Evolutionary conservation across 495 filamentous ascomycete species (phyloP).

Genomic region (Xanthoparmelia taractica): DNA sequence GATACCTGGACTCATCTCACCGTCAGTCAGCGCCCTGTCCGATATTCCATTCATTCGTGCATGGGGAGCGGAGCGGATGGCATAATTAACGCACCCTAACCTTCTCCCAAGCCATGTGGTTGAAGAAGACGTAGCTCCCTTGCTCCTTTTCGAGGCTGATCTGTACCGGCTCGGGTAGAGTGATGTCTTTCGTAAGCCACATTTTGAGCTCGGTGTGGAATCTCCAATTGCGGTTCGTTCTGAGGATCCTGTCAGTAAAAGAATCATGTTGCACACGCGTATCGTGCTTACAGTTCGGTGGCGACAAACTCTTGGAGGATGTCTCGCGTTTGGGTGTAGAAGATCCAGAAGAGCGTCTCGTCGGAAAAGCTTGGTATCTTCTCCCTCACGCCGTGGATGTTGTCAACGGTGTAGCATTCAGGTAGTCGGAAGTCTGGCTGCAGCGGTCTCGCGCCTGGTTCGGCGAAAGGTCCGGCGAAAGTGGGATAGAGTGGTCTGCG

Average conservation of each 20-base stretch:
- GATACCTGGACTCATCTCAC: slow-evolving; percentile 13
- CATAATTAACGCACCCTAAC: slow-evolving; percentile 69
- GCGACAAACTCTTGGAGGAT: slow-evolving; percentile 79
- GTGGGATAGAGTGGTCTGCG: slow-evolving; percentile 54
- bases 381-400: slow-evolving; percentile 69
- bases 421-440: slow-evolving; percentile 74
- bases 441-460: slow-evolving; percentile 58
- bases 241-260: slow-evolving; percentile 20
- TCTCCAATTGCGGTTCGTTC: slow-evolving; percentile 73
- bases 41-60: too few relatives aligned
- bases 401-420: slow-evolving; percentile 78
- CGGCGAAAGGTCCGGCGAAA: slow-evolving; percentile 63
- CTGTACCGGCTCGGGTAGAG: slow-evolving; percentile 57
- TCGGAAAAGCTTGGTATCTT: slow-evolving; percentile 79
- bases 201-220: slow-evolving; percentile 84
- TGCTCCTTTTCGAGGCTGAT: slow-evolving; percentile 65
- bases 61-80: too few relatives aligned
- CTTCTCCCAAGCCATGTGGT: slow-evolving; percentile 74
- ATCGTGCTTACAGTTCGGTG: slow-evolving; percentile 55
- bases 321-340: slow-evolving; percentile 82
- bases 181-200: slow-evolving; percentile 85
- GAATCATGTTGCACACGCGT: not conserved
- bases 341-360: slow-evolving; percentile 89
- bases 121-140: slow-evolving; percentile 85
- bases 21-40: not conserved